These are phyloP conservation scores for Brasilioporus rufonigricans DNA, from an alignment of 768 basidiomycete genomes.

Conservation along the genomic window DNA sequence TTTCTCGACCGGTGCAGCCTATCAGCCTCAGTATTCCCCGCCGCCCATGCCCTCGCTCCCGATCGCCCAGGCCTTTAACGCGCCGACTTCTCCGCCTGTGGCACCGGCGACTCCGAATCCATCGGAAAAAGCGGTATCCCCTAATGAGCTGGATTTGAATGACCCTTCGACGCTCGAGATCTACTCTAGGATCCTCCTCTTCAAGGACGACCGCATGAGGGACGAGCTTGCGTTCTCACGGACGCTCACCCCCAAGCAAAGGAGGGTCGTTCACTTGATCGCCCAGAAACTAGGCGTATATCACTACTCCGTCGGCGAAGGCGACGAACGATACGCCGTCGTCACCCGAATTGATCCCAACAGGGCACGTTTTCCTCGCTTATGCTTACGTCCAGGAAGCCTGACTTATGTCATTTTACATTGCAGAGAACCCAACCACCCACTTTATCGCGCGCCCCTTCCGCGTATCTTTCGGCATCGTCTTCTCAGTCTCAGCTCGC, in stretches of 20 bases:
- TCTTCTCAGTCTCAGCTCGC: conserved; percentile 42
- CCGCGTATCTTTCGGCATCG: conserved; percentile 69
- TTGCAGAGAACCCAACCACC: conserved; percentile 42
- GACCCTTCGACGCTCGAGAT: conserved; percentile 96
- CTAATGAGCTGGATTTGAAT: conserved; percentile 87
- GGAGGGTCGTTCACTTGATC: conserved; percentile 91
- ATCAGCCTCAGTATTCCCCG: conserved; percentile 69
- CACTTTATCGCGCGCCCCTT: conserved; percentile 78
- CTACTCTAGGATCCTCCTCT: conserved; percentile 92
- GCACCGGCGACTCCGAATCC: conserved; percentile 59
- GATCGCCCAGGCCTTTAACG: conserved; percentile 40
- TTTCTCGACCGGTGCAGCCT: conserved; percentile 59
- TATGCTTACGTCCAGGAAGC: conserved; percentile 15
- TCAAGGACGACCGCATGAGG: conserved; percentile 97
- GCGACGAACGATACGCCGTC: conserved; percentile 90
- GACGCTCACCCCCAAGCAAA: conserved; percentile 77
- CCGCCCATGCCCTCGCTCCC: conserved; percentile 44
- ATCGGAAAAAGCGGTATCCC: conserved; percentile 59
- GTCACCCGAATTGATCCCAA: conserved; percentile 89
- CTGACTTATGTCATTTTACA: conserved; percentile 12
- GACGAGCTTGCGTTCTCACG: conserved; percentile 98
- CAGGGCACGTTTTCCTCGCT: conserved; percentile 50
- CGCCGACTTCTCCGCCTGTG: conserved; percentile 50
- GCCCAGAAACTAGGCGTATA: conserved; percentile 96
- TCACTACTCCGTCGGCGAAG: conserved; percentile 91